phyloP scores from a whole-genome alignment of 2,329 filamentous ascomycete genomes.

The Ceratocystis destructans region DNA sequence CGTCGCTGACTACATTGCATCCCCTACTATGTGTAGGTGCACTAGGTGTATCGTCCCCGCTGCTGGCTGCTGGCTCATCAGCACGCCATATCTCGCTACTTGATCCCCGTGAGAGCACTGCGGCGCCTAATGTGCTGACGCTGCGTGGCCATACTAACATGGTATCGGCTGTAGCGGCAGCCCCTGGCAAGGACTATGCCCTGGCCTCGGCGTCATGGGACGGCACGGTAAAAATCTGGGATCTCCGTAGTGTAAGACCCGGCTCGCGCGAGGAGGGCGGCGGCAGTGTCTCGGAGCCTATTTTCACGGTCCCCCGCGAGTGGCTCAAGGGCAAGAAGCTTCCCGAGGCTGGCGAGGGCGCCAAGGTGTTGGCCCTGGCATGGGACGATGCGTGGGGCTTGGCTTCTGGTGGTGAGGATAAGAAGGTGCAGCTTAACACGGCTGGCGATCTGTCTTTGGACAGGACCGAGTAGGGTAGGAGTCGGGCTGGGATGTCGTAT shows the following conservation, averaged over 20 bases:
- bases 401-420: constrained; percentile 85
- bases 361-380: constrained; percentile 76
- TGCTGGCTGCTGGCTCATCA: constrained; percentile 62
- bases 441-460: constrained; percentile 15
- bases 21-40: constrained; percentile 67
- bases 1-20: constrained; percentile 70
- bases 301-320: constrained; percentile 65
- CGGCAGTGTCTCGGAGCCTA: constrained; percentile 53
- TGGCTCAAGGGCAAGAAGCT: constrained; percentile 51
- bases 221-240: constrained; percentile 87
- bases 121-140: constrained; percentile 73
- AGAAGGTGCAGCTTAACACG: constrained; percentile 79
- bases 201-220: constrained; percentile 84
- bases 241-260: constrained; percentile 59
- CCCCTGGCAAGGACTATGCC: constrained; percentile 58
- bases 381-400: constrained; percentile 85
- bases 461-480: constrained; percentile 10
- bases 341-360: constrained; percentile 60
- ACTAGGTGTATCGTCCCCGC: constrained; percentile 38
- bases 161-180: constrained; percentile 35
- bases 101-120: constrained; percentile 69
- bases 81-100: constrained; percentile 84
- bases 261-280: constrained; percentile 45
- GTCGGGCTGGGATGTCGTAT: too few relatives aligned
- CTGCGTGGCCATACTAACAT: constrained; percentile 76